Evolutionary conservation across 306 rosid species (phyloP).

Genomic region (Begonia peltatifolia): DNA sequence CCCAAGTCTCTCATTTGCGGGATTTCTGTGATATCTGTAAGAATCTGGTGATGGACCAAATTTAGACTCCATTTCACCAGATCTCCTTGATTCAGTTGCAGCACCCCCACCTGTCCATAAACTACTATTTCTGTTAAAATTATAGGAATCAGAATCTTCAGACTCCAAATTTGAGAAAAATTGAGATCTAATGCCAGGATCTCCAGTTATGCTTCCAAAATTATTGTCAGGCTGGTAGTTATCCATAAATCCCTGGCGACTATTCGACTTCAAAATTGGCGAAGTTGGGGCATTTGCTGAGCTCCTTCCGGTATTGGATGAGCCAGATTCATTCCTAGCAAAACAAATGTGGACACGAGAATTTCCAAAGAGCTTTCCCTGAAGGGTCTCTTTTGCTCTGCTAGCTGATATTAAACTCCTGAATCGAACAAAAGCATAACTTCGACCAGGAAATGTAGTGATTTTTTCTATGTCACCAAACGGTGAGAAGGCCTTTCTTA

Average conservation of each 20-base stretch:
- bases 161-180: conserved; percentile 29
- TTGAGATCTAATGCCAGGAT: conserved; percentile 29
- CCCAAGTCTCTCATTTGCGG: conserved; percentile 43
- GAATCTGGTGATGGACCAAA: conserved; percentile 34
- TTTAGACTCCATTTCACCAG: conserved; percentile 43
- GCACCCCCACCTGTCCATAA: conserved; percentile 35
- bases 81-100: conserved; percentile 39
- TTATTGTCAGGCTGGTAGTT: conserved; percentile 27
- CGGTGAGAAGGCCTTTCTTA: conserved; percentile 73
- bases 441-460: conserved; percentile 84
- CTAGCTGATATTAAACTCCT: conserved; percentile 49
- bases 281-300: conserved; percentile 42
- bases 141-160: conserved; percentile 41
- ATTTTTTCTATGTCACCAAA: conserved; percentile 89
- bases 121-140: conserved; percentile 30
- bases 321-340: conserved; percentile 78
- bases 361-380: conserved; percentile 88
- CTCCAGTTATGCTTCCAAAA: conserved; percentile 29
- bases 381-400: conserved; percentile 65
- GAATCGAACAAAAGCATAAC: conserved; percentile 87
- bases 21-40: conserved; percentile 37
- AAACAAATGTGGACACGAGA: conserved; percentile 90
- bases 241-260: conserved; percentile 43
- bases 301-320: conserved; percentile 58
- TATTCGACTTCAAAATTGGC: conserved; percentile 31